Evolutionary conservation across 805 yeast genomes (phyloP).

Genomic region (Yamadazyma philogaea): DNA sequence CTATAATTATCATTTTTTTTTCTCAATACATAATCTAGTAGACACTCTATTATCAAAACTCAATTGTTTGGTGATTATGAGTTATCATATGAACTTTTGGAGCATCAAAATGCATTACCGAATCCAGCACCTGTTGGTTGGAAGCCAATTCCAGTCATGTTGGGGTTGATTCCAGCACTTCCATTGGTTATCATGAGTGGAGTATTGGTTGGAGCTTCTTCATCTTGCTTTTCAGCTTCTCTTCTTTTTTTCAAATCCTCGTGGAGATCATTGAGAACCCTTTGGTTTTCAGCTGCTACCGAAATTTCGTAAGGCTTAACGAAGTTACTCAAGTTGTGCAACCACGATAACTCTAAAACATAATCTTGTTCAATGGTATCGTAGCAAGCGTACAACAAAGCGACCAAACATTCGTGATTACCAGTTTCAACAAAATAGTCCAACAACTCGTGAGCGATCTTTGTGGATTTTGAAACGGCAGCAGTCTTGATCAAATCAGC

Average conservation of each 20-base stretch:
- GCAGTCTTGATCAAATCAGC: constrained; percentile 92
- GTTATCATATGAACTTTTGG: constrained; percentile 3
- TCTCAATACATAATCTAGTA: background rate
- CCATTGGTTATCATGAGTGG: constrained; percentile 85
- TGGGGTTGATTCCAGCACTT: constrained; percentile 27
- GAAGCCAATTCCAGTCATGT: constrained; percentile 51
- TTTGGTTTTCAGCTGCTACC: constrained; percentile 73
- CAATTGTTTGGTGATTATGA: background rate
- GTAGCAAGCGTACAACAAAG: constrained; percentile 82
- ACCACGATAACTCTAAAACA: constrained; percentile 88
- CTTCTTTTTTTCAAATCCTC: constrained; percentile 70
- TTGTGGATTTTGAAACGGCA: constrained; percentile 69
- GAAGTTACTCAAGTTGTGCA: constrained; percentile 77
- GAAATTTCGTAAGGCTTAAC: constrained; percentile 91
- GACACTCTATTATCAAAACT: background rate
- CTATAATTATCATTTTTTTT: background rate
- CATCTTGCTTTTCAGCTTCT: constrained; percentile 49
- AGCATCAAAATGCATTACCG: constrained; percentile 41
- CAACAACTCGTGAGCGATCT: constrained; percentile 84
- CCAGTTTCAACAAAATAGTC: constrained; percentile 95
- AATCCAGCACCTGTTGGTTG: constrained; percentile 74
- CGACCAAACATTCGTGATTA: constrained; percentile 92
- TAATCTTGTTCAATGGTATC: constrained; percentile 75
- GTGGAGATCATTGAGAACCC: constrained; percentile 60
- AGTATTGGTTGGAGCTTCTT: constrained; percentile 50